Base-by-base conservation (phyloP, 768 basidiomycete genomes). In the Lentinula sp. region DNA sequence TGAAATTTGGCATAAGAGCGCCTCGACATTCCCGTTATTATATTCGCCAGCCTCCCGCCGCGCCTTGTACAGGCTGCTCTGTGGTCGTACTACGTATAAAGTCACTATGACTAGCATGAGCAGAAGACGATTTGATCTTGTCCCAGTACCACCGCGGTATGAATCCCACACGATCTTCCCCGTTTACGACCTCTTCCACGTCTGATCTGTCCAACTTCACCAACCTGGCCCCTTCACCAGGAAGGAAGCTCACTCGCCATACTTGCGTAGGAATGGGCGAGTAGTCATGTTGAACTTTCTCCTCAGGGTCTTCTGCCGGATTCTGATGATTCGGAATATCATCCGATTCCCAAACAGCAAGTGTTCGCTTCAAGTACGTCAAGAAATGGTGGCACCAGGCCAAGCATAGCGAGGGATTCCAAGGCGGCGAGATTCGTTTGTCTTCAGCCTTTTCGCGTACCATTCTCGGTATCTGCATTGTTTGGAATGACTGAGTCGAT, bases 151-250 rank as follows among this genome's bases (percentile, higher is more conserved):
- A 88, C 63, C 71, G 76, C 9, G 91, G 91, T 43, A 93, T 67
- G 65, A 93, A 89, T n/a, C 92, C 91, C 21, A 90, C 80, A 53
- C 91, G 75, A 57, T 89, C 87, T 70, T 91, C 89, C 4, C 83
- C 84, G 23, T 75, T 81, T 61, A 74, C 74, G 1, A 91, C 88
- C 16, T 89, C 89, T 49, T 32, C 46, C 34, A 73, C 75, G 34
- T 84, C 84, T 51, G 66, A 70, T 4, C 73, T 69, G 61, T 81
- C 81, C 39, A 94, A 75, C 51, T 72, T 66, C 49, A 66, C 66
- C 46, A 86, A 68, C n/a, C 70, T 75, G n/a, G 86, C 74, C 2
- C 90, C 91, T 43, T 70, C 70, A 39, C 77, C 74, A 63, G 90
- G 89, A 3, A 69, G 70, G 64, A 93, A 90, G 49, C 70, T 79